Base-by-base conservation (phyloP, 345 rosid genomes). In the Kernera saxatilis region DNA sequence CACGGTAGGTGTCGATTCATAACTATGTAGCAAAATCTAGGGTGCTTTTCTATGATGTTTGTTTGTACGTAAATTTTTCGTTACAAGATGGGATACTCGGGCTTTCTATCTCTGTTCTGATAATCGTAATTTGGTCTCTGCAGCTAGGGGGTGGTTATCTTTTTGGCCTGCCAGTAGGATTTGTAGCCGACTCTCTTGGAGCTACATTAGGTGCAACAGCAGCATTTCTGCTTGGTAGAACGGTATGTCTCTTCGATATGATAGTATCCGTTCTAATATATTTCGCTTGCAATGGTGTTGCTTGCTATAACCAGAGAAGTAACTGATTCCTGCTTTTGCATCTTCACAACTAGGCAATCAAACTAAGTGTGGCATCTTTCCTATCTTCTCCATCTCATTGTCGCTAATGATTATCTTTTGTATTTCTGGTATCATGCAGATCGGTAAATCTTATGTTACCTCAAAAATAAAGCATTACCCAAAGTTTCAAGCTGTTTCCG, bases 81-180 rank as follows among this genome's bases (percentile, higher is more conserved):
- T 1, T 30, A n/a, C 35, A 37, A 48, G 21, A 13, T 49, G 25
- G 32, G 27, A n/a, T 49, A 5, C 23, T 32, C 2, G 3, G 12
- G 11, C 11, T 41, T 27, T 26, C 13, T 10, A 27, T 69, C 22
- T 33, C 4, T 36, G 60, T 19, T 41, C 48, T 54, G 26, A 69
- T 45, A 43, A 33, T 58, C 2, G 2, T 56, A 10, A 18, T 32
- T 32, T 71, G 46, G 57, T 33, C 21, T 65, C 58, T 70, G 60
- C 87, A 94, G 99, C 97, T 95, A 72, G 99, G 99, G 36, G 99
- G 99, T 54, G 99, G 99, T 63, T 95, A 95, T 80, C 96, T 95
- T 72, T 95, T 90, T 78, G 99, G 99, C 43, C 77, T 92, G 70
- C 96, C 93, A n/a, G 80, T 95, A 72, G 99, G 99, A 36, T 92